These are phyloP conservation scores for Tephrocybe sp. DNA, from an alignment of 768 basidiomycete genomes.

Conservation along the genomic window DNA sequence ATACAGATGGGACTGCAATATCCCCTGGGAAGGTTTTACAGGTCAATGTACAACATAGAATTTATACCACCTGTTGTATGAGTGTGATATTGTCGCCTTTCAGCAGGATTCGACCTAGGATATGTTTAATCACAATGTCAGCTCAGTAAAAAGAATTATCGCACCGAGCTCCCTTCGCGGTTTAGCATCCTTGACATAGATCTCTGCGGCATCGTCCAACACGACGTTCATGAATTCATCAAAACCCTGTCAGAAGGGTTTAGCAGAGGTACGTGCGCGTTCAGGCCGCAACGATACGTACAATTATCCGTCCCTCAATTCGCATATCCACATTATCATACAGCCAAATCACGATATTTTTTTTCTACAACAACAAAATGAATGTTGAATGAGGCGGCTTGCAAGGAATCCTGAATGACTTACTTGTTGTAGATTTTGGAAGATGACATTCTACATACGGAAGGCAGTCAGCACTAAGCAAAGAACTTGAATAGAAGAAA, in stretches of 20 bases:
- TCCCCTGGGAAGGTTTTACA: conserved; percentile 7
- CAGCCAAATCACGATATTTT: conserved; percentile 89
- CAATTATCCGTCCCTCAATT: conserved; percentile 93
- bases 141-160: conserved; percentile 19
- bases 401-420: conserved; percentile 5
- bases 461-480: conserved; percentile 7
- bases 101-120: conserved; percentile 84
- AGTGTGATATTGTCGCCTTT: conserved; percentile 99
- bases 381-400: conserved; percentile 9
- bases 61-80: conserved; percentile 66
- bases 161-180: conserved; percentile 81
- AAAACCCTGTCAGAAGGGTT: conserved; percentile 67
- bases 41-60: conserved; percentile 7
- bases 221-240: conserved; percentile 99
- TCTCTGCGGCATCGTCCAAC: conserved; percentile 89
- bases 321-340: conserved; percentile 97
- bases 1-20: conserved; percentile 9
- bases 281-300: conserved; percentile 42
- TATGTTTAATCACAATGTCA: conserved; percentile 4
- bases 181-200: conserved; percentile 87
- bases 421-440: conserved; percentile 94
- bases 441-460: conserved; percentile 81
- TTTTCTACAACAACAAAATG: conserved; percentile 40
- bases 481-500: conserved; percentile 2
- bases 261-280: conserved; percentile 1